Conservation (phyloP, 139 green algal genomes). For the Tetratostichococcus sp. region DNA sequence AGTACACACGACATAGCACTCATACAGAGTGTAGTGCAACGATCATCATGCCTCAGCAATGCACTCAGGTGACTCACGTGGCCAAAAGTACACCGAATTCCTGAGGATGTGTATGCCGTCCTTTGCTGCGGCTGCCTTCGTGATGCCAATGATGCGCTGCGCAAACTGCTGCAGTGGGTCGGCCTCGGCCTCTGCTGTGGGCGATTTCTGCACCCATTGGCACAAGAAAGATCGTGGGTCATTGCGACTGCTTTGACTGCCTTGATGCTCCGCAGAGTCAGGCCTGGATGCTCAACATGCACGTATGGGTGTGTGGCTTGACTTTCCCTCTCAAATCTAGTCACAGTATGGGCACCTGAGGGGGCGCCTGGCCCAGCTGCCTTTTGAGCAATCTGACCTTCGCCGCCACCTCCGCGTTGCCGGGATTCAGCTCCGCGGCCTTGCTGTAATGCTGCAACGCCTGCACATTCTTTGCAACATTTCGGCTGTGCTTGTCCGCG, state of each 20-base stretch:
- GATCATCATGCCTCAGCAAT: neutral
- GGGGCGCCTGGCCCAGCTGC: neutral
- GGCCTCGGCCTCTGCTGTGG: neutral
- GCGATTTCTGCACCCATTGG: neutral
- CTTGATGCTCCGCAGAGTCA: too few relatives aligned
- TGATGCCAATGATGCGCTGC: neutral
- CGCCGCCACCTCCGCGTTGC: constrained; percentile 14
- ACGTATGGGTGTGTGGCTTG: too few relatives aligned
- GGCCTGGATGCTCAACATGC: too few relatives aligned
- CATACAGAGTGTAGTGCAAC: neutral
- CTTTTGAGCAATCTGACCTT: neutral
- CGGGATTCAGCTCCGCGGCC: constrained; percentile 16
- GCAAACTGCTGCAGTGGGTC: neutral
- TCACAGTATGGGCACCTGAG: neutral
- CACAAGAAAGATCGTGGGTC: too few relatives aligned
- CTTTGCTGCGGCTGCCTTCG: neutral
- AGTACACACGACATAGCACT: too few relatives aligned
- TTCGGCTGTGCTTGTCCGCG: neutral
- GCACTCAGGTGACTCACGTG: neutral
- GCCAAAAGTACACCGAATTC: neutral
- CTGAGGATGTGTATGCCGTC: neutral
- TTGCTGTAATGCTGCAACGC: constrained; percentile 30
- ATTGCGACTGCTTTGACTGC: too few relatives aligned
- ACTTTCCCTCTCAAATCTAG: too few relatives aligned
- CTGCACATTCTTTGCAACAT: constrained; percentile 13